A percentile compares a stretch with the other conserved stretches of the same genome.
Conservation (phyloP, 192 early-diverging fungal species). For the Coemansia sp. region DNA sequence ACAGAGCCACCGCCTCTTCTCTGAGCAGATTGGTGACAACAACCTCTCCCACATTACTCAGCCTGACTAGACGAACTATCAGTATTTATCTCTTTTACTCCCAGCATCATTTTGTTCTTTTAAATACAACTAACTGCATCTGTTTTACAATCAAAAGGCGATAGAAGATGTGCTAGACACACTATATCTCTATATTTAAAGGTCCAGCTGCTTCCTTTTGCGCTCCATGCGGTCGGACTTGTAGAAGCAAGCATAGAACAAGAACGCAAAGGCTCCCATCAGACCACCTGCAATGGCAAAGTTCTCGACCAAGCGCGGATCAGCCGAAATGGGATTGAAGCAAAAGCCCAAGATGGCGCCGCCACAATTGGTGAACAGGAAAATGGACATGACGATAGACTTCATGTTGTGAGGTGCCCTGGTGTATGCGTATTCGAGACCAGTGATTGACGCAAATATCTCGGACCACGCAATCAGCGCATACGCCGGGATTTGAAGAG, state of each 20-base stretch:
- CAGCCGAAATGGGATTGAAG: slow-evolving; percentile 54
- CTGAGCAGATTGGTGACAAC: too few species aligned
- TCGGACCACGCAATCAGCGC: slow-evolving; percentile 61
- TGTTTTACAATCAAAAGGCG: too few species aligned
- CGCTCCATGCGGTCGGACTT: slow-evolving; percentile 19
- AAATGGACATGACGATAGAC: slow-evolving; percentile 69
- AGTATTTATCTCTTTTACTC: too few species aligned
- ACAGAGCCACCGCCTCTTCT: not conserved
- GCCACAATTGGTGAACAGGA: slow-evolving; percentile 56
- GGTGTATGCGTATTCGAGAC: slow-evolving; percentile 66
- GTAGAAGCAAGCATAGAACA: slow-evolving; percentile 25
- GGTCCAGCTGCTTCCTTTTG: not conserved
- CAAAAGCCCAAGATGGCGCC: slow-evolving; percentile 56
- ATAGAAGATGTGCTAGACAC: too few species aligned
- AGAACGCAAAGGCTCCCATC: slow-evolving; percentile 15
- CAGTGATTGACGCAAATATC: slow-evolving; percentile 67
- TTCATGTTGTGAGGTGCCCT: slow-evolving; percentile 61
- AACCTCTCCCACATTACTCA: too few species aligned
- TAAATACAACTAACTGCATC: too few species aligned
- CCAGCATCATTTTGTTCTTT: too few species aligned
- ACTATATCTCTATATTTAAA: too few species aligned
- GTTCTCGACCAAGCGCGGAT: slow-evolving; percentile 53
- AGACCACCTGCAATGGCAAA: slow-evolving; percentile 15
- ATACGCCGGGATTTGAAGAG: slow-evolving; percentile 57
- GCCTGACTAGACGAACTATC: too few species aligned